phyloP scores from a whole-genome alignment of 2,329 filamentous ascomycete genomes.

The Leptographium wingfieldii region DNA sequence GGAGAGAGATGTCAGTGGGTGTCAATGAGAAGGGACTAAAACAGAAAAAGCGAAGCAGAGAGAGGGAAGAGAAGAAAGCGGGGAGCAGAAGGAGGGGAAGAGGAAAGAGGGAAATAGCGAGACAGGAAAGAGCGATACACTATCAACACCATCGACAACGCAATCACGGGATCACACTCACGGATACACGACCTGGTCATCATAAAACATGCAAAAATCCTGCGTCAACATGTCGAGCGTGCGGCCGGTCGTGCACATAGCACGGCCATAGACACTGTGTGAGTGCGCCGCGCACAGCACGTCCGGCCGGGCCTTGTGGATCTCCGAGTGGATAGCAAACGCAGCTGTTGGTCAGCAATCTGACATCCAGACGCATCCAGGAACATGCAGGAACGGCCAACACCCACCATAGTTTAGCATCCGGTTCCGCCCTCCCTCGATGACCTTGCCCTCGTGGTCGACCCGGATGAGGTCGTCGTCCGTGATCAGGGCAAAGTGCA shows the following conservation, averaged over 20 bases:
- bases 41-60: too few species aligned
- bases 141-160: neutral
- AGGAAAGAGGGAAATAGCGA: too few species aligned
- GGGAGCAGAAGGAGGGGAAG: too few species aligned
- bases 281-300: constrained; percentile 41
- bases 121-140: too few species aligned
- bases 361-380: neutral
- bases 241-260: constrained; percentile 49
- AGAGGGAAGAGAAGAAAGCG: too few species aligned
- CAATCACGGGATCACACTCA: constrained; percentile 9
- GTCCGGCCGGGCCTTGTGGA: constrained; percentile 42
- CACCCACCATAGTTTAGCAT: constrained; percentile 18
- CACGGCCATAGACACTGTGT: constrained; percentile 39
- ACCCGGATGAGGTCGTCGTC: constrained; percentile 52
- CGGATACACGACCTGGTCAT: constrained; percentile 28
- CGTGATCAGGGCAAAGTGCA: constrained; percentile 48
- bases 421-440: constrained; percentile 38
- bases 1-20: too few species aligned
- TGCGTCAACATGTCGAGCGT: constrained; percentile 53
- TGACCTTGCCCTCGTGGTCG: constrained; percentile 42
- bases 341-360: constrained; percentile 7
- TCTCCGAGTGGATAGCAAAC: constrained; percentile 24
- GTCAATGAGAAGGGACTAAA: too few species aligned
- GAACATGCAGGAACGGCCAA: neutral
- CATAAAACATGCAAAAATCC: constrained; percentile 49